Evolutionary conservation across 2,329 filamentous ascomycete genomes (phyloP).

Genomic region (Claviceps pazoutovae): DNA sequence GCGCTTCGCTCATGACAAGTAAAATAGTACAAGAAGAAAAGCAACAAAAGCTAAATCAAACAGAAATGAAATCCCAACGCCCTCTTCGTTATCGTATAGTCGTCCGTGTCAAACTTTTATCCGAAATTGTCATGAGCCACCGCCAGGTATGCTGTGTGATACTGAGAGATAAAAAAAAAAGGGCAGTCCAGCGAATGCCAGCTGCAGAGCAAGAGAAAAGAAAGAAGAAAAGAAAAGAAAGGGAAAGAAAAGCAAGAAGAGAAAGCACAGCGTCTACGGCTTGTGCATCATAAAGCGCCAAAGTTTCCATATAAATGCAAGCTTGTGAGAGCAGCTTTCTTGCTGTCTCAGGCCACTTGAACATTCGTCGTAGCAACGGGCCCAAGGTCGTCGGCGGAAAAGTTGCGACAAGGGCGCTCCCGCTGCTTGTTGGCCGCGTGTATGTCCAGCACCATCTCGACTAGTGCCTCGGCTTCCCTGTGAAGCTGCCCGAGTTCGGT

Average conservation of each 20-base stretch:
- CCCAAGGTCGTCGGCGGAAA: conserved; percentile 22
- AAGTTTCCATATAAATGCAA: no score
- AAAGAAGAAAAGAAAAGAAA: background rate
- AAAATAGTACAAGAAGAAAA: background rate
- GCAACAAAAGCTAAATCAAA: conserved; percentile 6
- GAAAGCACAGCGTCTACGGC: no score
- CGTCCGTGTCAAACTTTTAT: conserved; percentile 7
- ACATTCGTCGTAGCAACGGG: conserved; percentile 21
- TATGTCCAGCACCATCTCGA: conserved; percentile 38
- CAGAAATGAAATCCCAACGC: conserved; percentile 11
- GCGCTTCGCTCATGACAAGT: background rate
- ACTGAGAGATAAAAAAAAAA: conserved; percentile 1
- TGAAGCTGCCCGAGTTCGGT: conserved; percentile 32
- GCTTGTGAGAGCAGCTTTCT: no score
- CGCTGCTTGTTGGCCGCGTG: conserved; percentile 26
- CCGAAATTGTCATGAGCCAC: conserved; percentile 11
- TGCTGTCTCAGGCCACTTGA: conserved; percentile 2
- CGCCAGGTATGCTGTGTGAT: conserved; percentile 16
- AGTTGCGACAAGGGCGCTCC: conserved; percentile 13
- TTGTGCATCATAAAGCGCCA: no score
- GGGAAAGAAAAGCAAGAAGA: background rate
- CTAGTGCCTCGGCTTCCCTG: conserved; percentile 36
- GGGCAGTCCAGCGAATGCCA: background rate
- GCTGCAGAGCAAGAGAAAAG: background rate
- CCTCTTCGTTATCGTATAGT: conserved; percentile 14